Conservation (phyloP, 495 filamentous ascomycete species). For the Tuber melanosporum region DNA sequence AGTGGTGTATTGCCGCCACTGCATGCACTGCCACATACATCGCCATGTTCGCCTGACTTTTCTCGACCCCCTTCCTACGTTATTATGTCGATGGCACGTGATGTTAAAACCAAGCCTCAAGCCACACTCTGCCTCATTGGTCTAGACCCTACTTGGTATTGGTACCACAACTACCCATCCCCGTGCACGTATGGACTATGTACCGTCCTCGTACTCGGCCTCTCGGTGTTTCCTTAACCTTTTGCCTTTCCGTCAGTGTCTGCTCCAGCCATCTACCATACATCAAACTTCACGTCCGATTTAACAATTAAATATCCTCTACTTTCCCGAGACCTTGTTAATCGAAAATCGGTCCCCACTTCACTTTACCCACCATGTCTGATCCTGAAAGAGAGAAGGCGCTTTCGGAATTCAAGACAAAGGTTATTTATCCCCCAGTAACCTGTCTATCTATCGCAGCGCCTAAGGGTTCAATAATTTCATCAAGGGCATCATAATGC, state of each 20-base stretch:
- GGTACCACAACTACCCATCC: neutral
- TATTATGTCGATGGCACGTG: neutral
- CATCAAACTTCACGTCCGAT: neutral
- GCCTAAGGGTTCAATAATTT: neutral
- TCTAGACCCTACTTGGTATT: neutral
- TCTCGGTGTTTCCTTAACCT: neutral
- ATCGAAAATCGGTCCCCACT: slow-evolving; percentile 4
- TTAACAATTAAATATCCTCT: slow-evolving; percentile 3
- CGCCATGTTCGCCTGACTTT: too few relatives aligned
- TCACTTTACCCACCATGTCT: neutral
- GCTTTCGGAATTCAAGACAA: slow-evolving; percentile 37
- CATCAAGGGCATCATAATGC: neutral
- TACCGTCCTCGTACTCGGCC: neutral
- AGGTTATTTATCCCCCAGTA: slow-evolving; percentile 20
- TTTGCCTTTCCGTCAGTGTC: neutral
- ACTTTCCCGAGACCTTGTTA: neutral
- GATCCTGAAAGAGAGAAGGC: slow-evolving; percentile 37
- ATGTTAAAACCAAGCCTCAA: neutral
- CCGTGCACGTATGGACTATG: neutral
- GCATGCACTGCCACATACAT: too few relatives aligned
- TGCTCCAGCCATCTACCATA: neutral
- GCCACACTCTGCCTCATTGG: neutral
- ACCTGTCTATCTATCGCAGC: neutral
- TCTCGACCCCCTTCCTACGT: too few relatives aligned
- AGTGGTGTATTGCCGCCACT: too few relatives aligned